These are phyloP conservation scores for Sanghuangporus sanghuang DNA, from an alignment of 1,284 basidiomycete species.

Conservation along the genomic window DNA sequence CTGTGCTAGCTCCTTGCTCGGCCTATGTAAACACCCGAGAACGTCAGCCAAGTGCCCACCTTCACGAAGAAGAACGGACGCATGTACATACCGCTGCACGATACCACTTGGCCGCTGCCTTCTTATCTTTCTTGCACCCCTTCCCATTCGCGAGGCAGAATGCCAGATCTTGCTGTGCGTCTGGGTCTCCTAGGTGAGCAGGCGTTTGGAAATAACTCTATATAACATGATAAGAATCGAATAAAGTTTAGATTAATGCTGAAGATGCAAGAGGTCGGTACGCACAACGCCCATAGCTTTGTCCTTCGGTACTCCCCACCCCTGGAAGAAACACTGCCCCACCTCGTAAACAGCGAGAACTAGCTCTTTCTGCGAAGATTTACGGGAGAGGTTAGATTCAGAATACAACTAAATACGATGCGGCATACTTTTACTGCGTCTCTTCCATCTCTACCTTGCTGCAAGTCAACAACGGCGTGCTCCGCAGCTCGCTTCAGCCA, in stretches of 20 bases:
- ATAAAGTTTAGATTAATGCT: constrained; percentile 9
- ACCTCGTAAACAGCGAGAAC: constrained; percentile 90
- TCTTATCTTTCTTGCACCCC: constrained; percentile 86
- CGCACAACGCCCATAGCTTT: constrained; percentile 80
- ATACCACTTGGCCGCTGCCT: constrained; percentile 86
- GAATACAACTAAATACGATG: constrained; percentile 1
- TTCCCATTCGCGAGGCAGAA: constrained; percentile 84
- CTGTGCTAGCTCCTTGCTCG: constrained; percentile 70
- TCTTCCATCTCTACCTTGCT: constrained; percentile 42
- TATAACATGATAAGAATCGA: constrained; percentile 2
- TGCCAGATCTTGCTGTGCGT: constrained; percentile 82
- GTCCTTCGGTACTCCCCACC: constrained; percentile 85
- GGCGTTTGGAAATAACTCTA: constrained; percentile 85
- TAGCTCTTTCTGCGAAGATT: constrained; percentile 59
- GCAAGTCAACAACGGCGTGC: constrained; percentile 73
- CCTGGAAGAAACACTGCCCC: constrained; percentile 87
- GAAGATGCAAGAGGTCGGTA: constrained; percentile 21
- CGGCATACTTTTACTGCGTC: constrained; percentile 40
- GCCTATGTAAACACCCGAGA: constrained; percentile 36
- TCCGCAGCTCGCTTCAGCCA: constrained; percentile 84
- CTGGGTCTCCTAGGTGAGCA: constrained; percentile 78
- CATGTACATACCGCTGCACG: constrained; percentile 62
- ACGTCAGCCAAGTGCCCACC: constrained; percentile 11
- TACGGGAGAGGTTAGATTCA: constrained; percentile 13
- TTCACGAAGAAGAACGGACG: background rate